Conservation (phyloP, 495 filamentous ascomycete species). For the Penicillium crystallinum region DNA sequence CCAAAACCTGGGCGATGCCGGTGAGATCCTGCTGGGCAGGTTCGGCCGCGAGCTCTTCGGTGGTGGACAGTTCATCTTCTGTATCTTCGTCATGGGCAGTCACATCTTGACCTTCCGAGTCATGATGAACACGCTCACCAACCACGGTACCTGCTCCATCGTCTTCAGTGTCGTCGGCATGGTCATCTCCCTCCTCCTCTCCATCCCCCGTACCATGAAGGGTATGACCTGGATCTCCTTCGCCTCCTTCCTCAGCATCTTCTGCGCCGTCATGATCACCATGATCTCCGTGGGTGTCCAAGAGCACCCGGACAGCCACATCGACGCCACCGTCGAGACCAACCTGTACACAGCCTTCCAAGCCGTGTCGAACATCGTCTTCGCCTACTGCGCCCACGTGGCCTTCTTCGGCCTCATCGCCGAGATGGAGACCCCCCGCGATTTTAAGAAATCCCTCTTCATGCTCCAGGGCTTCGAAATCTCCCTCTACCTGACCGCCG, state of each 20-base stretch:
- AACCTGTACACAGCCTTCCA: constrained; percentile 37
- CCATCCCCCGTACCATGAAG: constrained; percentile 60
- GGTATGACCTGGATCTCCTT: constrained; percentile 59
- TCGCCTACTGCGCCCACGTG: constrained; percentile 59
- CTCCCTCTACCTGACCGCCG: constrained; percentile 60
- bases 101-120: constrained; percentile 69
- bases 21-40: constrained; percentile 30
- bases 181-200: constrained; percentile 55
- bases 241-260: constrained; percentile 39
- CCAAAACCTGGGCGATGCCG: constrained; percentile 63
- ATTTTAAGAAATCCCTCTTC: constrained; percentile 63
- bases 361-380: constrained; percentile 49
- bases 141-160: constrained; percentile 64
- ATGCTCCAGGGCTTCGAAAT: constrained; percentile 62
- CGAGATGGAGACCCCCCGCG: constrained; percentile 65
- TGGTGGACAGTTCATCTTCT: constrained; percentile 60
- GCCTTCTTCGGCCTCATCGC: constrained; percentile 74
- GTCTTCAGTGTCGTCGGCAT: constrained; percentile 62
- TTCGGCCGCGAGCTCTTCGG: constrained; percentile 64
- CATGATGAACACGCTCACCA: constrained; percentile 62
- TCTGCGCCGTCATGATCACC: constrained; percentile 54
- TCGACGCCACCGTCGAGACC: constrained; percentile 27
- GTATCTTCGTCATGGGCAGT: constrained; percentile 72
- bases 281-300: constrained; percentile 66
- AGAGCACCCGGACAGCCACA: constrained; percentile 20